Evolutionary conservation across 2,329 filamentous ascomycete genomes (phyloP).

Genomic region (Beauveria pseudobassiana): DNA sequence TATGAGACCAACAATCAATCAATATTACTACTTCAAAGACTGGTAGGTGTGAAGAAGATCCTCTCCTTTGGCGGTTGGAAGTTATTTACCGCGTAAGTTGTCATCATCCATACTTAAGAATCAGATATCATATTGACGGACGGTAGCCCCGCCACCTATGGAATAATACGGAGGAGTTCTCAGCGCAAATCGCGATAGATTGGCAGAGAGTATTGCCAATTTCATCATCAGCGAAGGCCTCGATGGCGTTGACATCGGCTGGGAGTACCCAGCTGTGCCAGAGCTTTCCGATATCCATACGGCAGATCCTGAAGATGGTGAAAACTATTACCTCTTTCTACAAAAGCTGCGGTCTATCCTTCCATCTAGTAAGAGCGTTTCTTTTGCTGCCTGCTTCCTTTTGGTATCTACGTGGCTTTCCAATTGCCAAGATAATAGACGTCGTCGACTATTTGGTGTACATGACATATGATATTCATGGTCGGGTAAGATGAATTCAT

Average conservation of each 20-base stretch:
- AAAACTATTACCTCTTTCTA: constrained; percentile 10
- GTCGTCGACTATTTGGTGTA: constrained; percentile 21
- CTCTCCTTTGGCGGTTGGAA: constrained; percentile 38
- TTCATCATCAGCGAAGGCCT: neutral
- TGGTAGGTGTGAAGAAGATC: constrained; percentile 24
- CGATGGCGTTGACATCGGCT: neutral
- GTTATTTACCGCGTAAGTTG: constrained; percentile 26
- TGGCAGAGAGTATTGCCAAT: constrained; percentile 22
- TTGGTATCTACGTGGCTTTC: constrained; percentile 22
- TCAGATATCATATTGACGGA: neutral
- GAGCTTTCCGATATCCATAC: constrained; percentile 13
- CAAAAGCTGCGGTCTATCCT: neutral
- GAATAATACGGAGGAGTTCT: constrained; percentile 26
- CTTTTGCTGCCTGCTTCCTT: constrained; percentile 21
- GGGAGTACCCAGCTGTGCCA: constrained; percentile 9
- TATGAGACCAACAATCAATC: constrained; percentile 16
- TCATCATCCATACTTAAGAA: neutral
- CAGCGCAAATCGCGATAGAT: constrained; percentile 22
- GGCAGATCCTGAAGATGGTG: constrained; percentile 3
- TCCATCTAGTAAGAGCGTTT: constrained; percentile 11
- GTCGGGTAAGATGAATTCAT: neutral
- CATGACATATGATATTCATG: constrained; percentile 21
- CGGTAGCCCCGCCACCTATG: constrained; percentile 22
- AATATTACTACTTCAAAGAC: constrained; percentile 24
- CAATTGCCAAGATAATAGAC: constrained; percentile 15